Percentiles rank a stretch among this genome's conserved stretches.
Conservation (phyloP, 495 filamentous ascomycete genomes). For the Lasiosphaeriaceae sp. region DNA sequence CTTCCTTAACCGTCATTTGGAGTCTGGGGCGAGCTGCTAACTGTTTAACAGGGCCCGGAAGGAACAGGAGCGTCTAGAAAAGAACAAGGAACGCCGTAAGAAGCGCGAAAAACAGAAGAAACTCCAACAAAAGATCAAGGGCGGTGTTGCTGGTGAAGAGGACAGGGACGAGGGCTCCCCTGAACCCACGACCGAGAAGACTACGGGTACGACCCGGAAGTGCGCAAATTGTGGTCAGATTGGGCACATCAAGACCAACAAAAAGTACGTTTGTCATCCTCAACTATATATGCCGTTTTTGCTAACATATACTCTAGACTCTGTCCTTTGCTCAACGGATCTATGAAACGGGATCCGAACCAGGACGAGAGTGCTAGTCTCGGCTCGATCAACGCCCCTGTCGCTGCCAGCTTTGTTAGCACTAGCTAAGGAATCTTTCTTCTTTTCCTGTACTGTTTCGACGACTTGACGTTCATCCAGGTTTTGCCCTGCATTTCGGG, state of each 20-base stretch:
- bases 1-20: background rate
- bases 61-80: conserved; percentile 76
- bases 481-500: no score
- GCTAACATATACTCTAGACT: conserved; percentile 54
- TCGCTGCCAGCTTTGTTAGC: conserved; percentile 31
- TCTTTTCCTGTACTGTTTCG: background rate
- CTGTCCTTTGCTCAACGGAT: conserved; percentile 87
- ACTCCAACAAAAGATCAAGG: conserved; percentile 38
- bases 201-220: conserved; percentile 75
- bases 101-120: conserved; percentile 89
- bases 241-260: conserved; percentile 99
- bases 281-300: conserved; percentile 4
- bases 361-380: conserved; percentile 47
- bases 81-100: conserved; percentile 86
- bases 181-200: conserved; percentile 47
- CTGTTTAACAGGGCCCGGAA: conserved; percentile 54
- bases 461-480: background rate
- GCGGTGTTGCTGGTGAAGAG: conserved; percentile 30
- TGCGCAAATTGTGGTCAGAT: conserved; percentile 95
- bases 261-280: conserved; percentile 58
- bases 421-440: conserved; percentile 4
- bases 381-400: conserved; percentile 46
- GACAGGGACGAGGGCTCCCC: conserved; percentile 35
- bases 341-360: conserved; percentile 66
- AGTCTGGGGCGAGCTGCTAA: conserved; percentile 3